phyloP scores from a whole-genome alignment of 768 basidiomycete species.

The Mycena kentingensis region DNA sequence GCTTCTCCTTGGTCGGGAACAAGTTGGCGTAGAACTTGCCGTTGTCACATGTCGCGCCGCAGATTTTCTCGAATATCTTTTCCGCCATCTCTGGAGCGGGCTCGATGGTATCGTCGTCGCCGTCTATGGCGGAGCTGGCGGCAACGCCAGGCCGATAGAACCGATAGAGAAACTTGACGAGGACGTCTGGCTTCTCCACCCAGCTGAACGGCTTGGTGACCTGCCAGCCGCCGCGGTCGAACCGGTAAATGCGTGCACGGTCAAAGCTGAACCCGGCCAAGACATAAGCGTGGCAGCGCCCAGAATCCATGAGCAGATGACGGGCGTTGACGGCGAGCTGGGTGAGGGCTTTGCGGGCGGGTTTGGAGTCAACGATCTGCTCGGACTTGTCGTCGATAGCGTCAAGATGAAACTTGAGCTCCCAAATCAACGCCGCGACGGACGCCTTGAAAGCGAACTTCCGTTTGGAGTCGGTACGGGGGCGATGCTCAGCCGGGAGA shows the following conservation, averaged over 20 bases:
- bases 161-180: neutral
- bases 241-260: constrained; percentile 4
- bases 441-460: too few species aligned
- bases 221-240: constrained; percentile 1
- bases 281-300: constrained; percentile 1
- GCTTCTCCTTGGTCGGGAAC: neutral
- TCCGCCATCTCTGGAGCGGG: neutral
- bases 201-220: constrained; percentile 1
- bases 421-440: too few species aligned
- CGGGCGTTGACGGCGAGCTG: constrained; percentile 5
- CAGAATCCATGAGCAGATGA: constrained; percentile 3
- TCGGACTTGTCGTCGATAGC: too few species aligned
- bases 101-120: neutral
- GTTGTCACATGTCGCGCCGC: neutral
- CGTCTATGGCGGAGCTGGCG: neutral
- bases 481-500: too few species aligned
- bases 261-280: neutral
- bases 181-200: neutral
- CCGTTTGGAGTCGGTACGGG: too few species aligned
- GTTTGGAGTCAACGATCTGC: too few species aligned
- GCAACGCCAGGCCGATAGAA: neutral
- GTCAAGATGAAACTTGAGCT: too few species aligned
- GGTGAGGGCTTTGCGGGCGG: too few species aligned
- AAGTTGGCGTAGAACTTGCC: neutral
- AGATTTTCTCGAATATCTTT: neutral